Percentiles rank a stretch among this genome's conserved stretches.
Evolutionary conservation across 768 basidiomycete species (phyloP).

Genomic region (Pleurotus sapidus): DNA sequence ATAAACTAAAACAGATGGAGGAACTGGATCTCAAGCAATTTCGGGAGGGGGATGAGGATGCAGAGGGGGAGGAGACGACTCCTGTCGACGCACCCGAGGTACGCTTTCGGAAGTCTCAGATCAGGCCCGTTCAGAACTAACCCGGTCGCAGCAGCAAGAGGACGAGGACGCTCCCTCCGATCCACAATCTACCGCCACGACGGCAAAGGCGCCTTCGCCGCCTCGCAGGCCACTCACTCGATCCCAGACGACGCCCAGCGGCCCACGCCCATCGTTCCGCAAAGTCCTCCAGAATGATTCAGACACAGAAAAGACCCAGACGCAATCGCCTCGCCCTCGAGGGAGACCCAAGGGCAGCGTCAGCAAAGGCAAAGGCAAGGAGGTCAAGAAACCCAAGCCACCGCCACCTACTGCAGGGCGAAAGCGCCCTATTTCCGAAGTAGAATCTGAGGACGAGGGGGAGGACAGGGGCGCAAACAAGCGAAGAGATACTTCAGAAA

Average conservation of each 20-base stretch:
- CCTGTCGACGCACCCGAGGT: slow-evolving; percentile 9
- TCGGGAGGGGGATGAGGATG: slow-evolving; percentile 1
- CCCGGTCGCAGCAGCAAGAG: not conserved
- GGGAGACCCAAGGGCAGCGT: not conserved
- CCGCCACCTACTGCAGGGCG: not conserved
- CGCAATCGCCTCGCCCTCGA: not conserved
- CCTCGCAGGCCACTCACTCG: slow-evolving; percentile 29
- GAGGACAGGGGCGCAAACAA: slow-evolving; percentile 6
- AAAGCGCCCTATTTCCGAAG: slow-evolving; percentile 9
- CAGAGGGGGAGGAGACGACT: slow-evolving; percentile 8
- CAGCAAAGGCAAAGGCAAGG: slow-evolving; percentile 4
- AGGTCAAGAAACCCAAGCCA: not conserved
- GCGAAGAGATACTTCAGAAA: slow-evolving; percentile 3
- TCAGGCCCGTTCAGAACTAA: not conserved
- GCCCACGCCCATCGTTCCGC: slow-evolving; percentile 22
- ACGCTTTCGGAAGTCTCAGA: slow-evolving; percentile 3
- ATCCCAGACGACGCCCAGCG: slow-evolving; percentile 27
- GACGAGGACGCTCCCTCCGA: not conserved
- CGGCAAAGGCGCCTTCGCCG: slow-evolving; percentile 7
- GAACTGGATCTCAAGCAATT: slow-evolving; percentile 12
- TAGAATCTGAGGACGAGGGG: slow-evolving; percentile 8
- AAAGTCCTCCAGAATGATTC: slow-evolving; percentile 12
- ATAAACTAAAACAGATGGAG: slow-evolving; percentile 18
- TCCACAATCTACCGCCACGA: not conserved
- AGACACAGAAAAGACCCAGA: not conserved